These are phyloP conservation scores for Coprinopsis cinerea DNA, from an alignment of 768 basidiomycete genomes.

Conservation along the genomic window DNA sequence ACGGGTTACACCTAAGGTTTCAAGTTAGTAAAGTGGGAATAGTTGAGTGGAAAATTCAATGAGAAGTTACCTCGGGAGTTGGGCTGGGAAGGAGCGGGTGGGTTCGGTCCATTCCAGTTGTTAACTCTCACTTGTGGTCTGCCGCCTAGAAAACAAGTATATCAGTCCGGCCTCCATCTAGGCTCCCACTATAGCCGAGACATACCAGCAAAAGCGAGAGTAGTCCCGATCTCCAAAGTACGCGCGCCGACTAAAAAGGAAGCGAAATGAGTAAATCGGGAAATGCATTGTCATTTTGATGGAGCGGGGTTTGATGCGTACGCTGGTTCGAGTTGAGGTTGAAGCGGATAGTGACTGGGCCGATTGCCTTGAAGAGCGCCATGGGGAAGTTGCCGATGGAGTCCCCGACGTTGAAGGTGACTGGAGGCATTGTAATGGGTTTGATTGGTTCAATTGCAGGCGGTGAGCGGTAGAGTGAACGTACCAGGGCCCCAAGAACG, in stretches of 20 bases:
- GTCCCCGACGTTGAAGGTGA: constrained; percentile 28
- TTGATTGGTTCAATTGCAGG: not conserved
- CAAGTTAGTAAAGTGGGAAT: not conserved
- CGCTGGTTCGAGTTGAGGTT: constrained; percentile 23
- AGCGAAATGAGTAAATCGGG: not conserved
- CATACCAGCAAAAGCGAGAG: constrained; percentile 30
- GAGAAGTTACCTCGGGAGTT: constrained; percentile 22
- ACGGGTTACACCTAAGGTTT: constrained; percentile 25
- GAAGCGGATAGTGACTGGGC: constrained; percentile 25
- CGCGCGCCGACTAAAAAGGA: constrained; percentile 21
- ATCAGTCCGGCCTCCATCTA: not conserved
- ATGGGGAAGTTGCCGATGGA: constrained; percentile 25
- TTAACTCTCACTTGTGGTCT: constrained; percentile 28
- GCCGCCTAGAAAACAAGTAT: constrained; percentile 18
- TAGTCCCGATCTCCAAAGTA: constrained; percentile 31
- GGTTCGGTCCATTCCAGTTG: constrained; percentile 25
- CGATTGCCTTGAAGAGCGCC: constrained; percentile 33
- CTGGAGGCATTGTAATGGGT: constrained; percentile 10
- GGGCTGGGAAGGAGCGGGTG: constrained; percentile 26
- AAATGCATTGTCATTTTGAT: not conserved
- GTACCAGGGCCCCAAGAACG: constrained; percentile 26
- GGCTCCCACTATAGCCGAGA: not conserved
- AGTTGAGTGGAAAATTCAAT: not conserved
- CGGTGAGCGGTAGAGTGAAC: not conserved
- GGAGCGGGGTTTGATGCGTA: not conserved